Conservation (phyloP, 352 stramenopile genomes). For the Pythium scleroteichum region DNA sequence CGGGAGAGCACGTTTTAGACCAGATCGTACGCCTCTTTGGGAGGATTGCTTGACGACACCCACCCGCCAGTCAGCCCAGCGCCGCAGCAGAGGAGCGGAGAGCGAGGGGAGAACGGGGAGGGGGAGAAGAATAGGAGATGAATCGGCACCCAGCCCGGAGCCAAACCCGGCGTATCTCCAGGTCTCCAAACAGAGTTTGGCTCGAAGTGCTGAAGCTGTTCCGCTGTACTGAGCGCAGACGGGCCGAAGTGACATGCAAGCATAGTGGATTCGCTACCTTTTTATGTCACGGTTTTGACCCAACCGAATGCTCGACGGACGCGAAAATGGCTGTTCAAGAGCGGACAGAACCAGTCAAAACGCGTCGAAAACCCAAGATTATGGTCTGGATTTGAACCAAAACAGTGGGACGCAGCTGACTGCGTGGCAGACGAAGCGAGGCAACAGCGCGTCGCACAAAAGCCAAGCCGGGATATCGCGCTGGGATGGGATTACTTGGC, state of each 20-base stretch:
- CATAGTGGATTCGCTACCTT: slow-evolving; percentile 1
- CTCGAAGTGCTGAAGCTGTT: background rate
- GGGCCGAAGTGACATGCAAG: slow-evolving; percentile 2
- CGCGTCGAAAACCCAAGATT: too few species aligned
- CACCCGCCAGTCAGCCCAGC: slow-evolving; percentile 8
- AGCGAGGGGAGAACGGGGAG: slow-evolving; percentile 6
- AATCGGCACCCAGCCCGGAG: slow-evolving; percentile 2
- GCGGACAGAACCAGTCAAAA: too few species aligned
- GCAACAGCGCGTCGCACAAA: slow-evolving; percentile 10
- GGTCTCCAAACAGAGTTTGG: too few species aligned
- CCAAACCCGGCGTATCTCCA: slow-evolving; percentile 12
- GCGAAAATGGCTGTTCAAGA: too few species aligned
- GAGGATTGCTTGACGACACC: slow-evolving; percentile 22
- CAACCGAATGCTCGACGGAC: too few species aligned
- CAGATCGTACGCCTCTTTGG: background rate
- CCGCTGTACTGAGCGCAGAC: slow-evolving; percentile 7
- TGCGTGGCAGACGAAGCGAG: slow-evolving; percentile 9
- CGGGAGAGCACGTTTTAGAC: background rate
- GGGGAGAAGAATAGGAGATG: slow-evolving; percentile 13
- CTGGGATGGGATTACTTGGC: background rate
- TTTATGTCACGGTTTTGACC: slow-evolving; percentile 14
- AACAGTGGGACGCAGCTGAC: slow-evolving; percentile 16
- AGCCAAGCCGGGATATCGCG: slow-evolving; percentile 5
- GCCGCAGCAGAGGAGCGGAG: slow-evolving; percentile 3
- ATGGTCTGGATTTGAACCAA: background rate